Base-by-base conservation (phyloP, 139 green algal species). In the Desmodesmus armatus region DNA sequence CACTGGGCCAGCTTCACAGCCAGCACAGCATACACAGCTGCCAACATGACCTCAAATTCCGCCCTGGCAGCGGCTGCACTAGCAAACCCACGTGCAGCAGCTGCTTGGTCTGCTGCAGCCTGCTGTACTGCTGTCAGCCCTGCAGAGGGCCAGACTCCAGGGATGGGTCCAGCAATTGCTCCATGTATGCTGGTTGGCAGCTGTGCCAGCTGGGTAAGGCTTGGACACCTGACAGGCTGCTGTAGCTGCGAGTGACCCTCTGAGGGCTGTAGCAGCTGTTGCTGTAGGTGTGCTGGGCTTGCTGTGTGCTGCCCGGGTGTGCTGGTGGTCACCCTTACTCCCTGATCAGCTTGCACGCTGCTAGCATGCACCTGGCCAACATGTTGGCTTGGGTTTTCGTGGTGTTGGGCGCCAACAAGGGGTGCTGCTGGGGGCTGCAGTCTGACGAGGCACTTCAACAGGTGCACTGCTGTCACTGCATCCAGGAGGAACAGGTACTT, bases 21-120 rank as follows among this genome's bases (percentile, higher is more conserved):
- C 0, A 82, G 29, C 0, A 66, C 75, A 11, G 33, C 58, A 25
- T 49, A 70, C 35, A 70, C 75, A 40, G 44, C 75, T 35, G 31
- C 11, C 17, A 70, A 35, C 75, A 82, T 82, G 23, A 70, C 15
- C 17, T 82, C 53, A 70, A 82, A 82, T 21, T 82, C 33, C 29
- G 11, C 5, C 21, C 75, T 33, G 51, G 70, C 75, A 70, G 70
- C 75, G 19, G 19, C 33, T 23, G 75, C 75, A 43, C 35, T 37
- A 1, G 35, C 5, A 39, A 82, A 82, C 33, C 75, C 75, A 17
- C 51, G 21, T 5, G 51, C 75, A 70, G 75, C 75, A 35, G 53
- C 75, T 27, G 49, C 75, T 35, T 82, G 17, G 25, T 29, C 49
- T 25, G 33, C 75, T 29, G 47, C 31, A 13, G 31, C n/a, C n/a